Evolutionary conservation across 75 land plant species (phyloP).

Genomic region (Sequoia sempervirens): DNA sequence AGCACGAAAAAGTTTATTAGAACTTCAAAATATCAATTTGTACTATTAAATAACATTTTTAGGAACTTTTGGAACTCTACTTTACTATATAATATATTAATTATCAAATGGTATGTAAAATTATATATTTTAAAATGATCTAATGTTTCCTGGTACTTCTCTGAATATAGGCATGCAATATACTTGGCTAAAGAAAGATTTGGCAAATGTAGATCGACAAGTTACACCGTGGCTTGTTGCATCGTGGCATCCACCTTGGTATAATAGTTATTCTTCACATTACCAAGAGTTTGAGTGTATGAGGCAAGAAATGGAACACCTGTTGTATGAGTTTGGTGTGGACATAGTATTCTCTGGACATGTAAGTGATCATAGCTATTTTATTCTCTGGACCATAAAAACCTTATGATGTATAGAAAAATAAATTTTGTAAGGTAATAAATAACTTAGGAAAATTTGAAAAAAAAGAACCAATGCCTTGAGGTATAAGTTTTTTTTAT

Average conservation of each 20-base stretch:
- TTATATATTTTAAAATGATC: slow-evolving; percentile 2
- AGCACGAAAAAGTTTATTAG: neutral
- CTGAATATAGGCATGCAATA: slow-evolving; percentile 67
- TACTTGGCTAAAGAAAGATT: slow-evolving; percentile 71
- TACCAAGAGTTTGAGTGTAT: slow-evolving; percentile 96
- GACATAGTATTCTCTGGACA: slow-evolving; percentile 91
- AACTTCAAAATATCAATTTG: neutral
- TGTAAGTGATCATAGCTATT: slow-evolving; percentile 41
- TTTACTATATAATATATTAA: neutral
- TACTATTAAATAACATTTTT: neutral
- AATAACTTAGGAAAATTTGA: neutral
- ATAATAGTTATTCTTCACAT: slow-evolving; percentile 87
- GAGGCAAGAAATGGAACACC: slow-evolving; percentile 83
- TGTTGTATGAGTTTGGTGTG: slow-evolving; percentile 69
- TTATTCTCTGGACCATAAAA: neutral
- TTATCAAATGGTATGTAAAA: neutral
- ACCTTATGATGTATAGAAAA: neutral
- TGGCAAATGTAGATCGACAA: slow-evolving; percentile 47
- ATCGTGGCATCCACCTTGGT: slow-evolving; percentile 93
- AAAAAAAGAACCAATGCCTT: neutral
- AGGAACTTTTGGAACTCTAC: neutral
- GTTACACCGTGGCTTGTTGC: slow-evolving; percentile 92
- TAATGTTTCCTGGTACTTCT: neutral
- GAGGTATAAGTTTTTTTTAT: neutral
- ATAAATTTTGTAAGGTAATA: neutral